A percentile compares a stretch with the other conserved stretches of the same genome.
These are phyloP conservation scores for Aspergillus biplanus DNA, from an alignment of 495 filamentous ascomycete genomes.

Conservation along the genomic window DNA sequence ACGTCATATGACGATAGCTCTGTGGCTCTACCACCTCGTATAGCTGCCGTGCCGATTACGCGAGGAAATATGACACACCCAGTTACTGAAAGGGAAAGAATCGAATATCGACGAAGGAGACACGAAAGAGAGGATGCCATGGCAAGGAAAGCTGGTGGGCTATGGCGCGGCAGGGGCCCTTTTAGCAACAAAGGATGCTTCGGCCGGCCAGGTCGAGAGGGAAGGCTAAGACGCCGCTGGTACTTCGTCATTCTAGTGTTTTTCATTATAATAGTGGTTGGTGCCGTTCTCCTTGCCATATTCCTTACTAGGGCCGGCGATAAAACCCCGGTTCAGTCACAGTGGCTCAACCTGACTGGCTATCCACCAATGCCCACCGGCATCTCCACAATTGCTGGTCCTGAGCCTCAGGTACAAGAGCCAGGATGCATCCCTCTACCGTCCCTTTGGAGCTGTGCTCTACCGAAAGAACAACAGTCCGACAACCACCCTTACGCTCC, in stretches of 20 bases:
- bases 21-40: conserved; percentile 31
- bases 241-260: conserved; percentile 57
- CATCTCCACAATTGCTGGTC: conserved; percentile 71
- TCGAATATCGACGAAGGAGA: conserved; percentile 56
- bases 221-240: conserved; percentile 63
- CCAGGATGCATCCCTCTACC: conserved; percentile 69
- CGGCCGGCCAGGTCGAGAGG: conserved; percentile 64
- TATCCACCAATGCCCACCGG: conserved; percentile 88
- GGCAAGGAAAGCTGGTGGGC: conserved; percentile 55
- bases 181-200: conserved; percentile 63
- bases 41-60: conserved; percentile 29
- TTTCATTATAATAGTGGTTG: conserved; percentile 60
- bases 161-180: conserved; percentile 64
- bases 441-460: conserved; percentile 78
- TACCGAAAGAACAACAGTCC: conserved; percentile 74
- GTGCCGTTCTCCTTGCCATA: conserved; percentile 63
- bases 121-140: conserved; percentile 66
- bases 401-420: conserved; percentile 58
- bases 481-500: conserved; percentile 60
- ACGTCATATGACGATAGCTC: conserved; percentile 25
- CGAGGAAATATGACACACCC: conserved; percentile 31
- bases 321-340: conserved; percentile 49
- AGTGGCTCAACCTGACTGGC: conserved; percentile 82
- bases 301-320: conserved; percentile 57
- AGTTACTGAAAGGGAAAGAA: conserved; percentile 42